phyloP scores from a whole-genome alignment of 1,139 yeast species.

The Blastobotrys petasosporus region DNA sequence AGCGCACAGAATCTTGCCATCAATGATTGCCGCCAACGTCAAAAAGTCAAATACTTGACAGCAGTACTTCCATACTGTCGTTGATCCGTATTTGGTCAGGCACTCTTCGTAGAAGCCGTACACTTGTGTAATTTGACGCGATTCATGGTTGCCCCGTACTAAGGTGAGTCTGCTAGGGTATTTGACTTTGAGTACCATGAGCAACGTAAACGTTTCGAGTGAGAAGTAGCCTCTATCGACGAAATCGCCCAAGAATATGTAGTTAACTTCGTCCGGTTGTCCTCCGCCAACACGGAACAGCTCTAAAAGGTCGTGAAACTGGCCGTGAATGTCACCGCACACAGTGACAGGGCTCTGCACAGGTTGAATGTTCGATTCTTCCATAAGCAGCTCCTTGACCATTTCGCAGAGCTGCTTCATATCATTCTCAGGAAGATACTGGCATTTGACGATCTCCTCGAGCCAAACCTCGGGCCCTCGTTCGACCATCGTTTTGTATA shows the following conservation, averaged over 20 bases:
- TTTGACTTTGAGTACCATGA: constrained; percentile 79
- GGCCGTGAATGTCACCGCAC: constrained; percentile 98
- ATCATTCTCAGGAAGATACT: constrained; percentile 82
- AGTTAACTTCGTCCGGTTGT: constrained; percentile 71
- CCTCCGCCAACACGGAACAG: constrained; percentile 92
- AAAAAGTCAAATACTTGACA: constrained; percentile 93
- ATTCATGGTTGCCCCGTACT: constrained; percentile 91
- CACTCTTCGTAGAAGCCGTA: constrained; percentile 94
- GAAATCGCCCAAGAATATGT: constrained; percentile 87
- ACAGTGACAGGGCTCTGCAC: constrained; percentile 97
- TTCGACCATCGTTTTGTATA: constrained; percentile 47
- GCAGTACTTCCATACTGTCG: constrained; percentile 97
- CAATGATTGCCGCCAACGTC: constrained; percentile 90
- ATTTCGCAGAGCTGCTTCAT: constrained; percentile 95
- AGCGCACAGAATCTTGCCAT: constrained; percentile 87
- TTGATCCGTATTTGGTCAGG: constrained; percentile 82
- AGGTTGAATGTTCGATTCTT: constrained; percentile 92
- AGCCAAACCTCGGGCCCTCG: constrained; percentile 96
- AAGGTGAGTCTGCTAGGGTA: constrained; percentile 82
- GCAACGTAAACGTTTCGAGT: constrained; percentile 81
- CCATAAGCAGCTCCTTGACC: constrained; percentile 85
- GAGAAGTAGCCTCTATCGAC: constrained; percentile 96
- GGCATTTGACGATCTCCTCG: constrained; percentile 86
- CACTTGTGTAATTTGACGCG: constrained; percentile 92
- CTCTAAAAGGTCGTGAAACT: constrained; percentile 90